Evolutionary conservation across 2,329 filamentous ascomycete species (phyloP), one percentile per base, ranked within the genome.

Genomic region (Chaetomium globosum): DNA sequence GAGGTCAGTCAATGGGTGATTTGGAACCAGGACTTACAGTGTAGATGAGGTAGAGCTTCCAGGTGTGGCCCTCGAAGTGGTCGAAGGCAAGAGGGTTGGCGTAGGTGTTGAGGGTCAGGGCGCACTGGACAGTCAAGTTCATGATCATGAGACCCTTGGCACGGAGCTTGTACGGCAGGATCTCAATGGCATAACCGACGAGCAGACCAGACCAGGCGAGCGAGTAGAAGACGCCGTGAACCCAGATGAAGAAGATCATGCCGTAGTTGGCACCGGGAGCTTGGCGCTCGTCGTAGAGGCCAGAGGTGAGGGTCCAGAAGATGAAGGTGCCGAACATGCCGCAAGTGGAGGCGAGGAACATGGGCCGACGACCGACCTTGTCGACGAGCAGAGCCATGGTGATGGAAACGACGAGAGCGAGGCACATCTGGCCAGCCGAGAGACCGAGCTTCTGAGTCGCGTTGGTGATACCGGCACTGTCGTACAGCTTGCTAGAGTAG

Each of bases 41-140:
- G 75, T 85, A 86, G 75, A 85, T 83, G 67, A 84, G 79, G 73
- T 84, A 85, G 59, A 86, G 78, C 74, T 83, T 83, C 80, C 82
- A 86, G 65, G 81, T 75, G 69, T 77, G 74, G 39, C 75, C 74
- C 56, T 70, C 66, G 61, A 85, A 80, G 54, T 79, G 75, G 2
- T 81, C 71, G 71, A 85, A 84, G 19, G 83, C 84, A 21, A 83
- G 74, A 3, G 83, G 82, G 77, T 87, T 86, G 73, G 80, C 80
- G 71, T 82, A 81, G 67, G 76, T 77, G 74, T 85, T 85, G 71
- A 87, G 80, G 63, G 82, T 81, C 61, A 87, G 76, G 13, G 82
- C 81, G 28, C 81, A 78, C 75, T 86, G 83, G 60, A 87, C 79
- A 65, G 78, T 80, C 69, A 86, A 75, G 75, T 85, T 85, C 78